Conservation (phyloP, 345 rosid species). For the Arabidopsis thaliana region DNA sequence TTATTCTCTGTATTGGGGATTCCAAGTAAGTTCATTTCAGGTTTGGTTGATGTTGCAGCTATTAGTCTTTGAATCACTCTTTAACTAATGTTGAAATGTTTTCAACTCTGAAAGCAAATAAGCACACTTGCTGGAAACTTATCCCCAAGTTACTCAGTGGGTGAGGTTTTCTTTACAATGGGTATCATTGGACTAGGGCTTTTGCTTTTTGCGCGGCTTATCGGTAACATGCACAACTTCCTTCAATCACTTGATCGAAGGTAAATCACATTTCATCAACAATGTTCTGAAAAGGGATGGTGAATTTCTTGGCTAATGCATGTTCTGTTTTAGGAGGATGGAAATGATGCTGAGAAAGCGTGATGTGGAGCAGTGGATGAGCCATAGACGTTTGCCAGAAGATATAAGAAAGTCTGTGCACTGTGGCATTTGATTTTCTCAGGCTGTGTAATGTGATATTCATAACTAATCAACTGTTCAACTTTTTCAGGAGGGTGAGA, state of each 20-base stretch:
- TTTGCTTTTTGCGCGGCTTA: constrained; percentile 83
- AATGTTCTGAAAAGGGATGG: not conserved
- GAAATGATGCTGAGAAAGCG: constrained; percentile 81
- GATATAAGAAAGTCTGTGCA: constrained; percentile 56
- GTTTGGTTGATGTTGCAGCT: not conserved
- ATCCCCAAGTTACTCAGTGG: constrained; percentile 66
- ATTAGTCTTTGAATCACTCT: not conserved
- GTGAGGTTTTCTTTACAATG: constrained; percentile 86
- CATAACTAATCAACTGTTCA: not conserved
- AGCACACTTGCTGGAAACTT: constrained; percentile 88
- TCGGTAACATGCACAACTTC: constrained; percentile 91
- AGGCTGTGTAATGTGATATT: not conserved
- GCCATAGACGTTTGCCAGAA: constrained; percentile 71
- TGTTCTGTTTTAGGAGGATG: constrained; percentile 56
- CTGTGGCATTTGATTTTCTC: not conserved
- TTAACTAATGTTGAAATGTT: not conserved
- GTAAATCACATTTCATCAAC: constrained; percentile 41
- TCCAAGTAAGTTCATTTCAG: constrained; percentile 62
- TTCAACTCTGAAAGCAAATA: constrained; percentile 65
- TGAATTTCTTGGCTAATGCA: not conserved
- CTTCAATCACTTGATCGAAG: constrained; percentile 79
- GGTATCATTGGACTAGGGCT: constrained; percentile 74
- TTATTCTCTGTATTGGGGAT: constrained; percentile 90
- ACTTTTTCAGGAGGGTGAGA: constrained; percentile 44
- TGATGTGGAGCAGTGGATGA: constrained; percentile 93